Conservation (phyloP, 208 protist genomes). For the Jaenimonas drosophilae region DNA sequence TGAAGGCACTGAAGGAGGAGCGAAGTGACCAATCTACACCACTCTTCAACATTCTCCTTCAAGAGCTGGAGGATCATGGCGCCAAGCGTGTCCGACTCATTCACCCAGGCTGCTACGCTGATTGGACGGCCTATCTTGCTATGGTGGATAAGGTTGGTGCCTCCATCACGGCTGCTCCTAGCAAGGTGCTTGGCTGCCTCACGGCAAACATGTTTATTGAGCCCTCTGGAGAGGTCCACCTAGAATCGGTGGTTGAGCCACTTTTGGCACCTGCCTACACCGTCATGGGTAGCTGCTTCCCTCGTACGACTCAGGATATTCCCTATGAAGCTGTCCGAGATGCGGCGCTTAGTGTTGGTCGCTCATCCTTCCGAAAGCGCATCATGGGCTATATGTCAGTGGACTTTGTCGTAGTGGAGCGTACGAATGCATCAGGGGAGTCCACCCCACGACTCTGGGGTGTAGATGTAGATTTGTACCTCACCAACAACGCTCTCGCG, state of each 20-base stretch:
- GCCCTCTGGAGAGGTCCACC: slow-evolving; percentile 53
- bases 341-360: slow-evolving; percentile 56
- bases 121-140: slow-evolving; percentile 68
- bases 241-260: slow-evolving; percentile 84
- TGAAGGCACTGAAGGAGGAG: slow-evolving; percentile 36
- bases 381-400: slow-evolving; percentile 87
- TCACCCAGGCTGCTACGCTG: slow-evolving; percentile 53
- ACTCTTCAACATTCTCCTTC: slow-evolving; percentile 22
- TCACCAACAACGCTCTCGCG: slow-evolving; percentile 72
- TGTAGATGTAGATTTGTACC: slow-evolving; percentile 83
- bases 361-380: slow-evolving; percentile 62
- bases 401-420: slow-evolving; percentile 68
- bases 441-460: slow-evolving; percentile 48
- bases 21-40: background rate
- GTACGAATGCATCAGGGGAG: background rate
- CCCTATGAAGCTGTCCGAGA: slow-evolving; percentile 53
- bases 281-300: slow-evolving; percentile 63
- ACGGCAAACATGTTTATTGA: slow-evolving; percentile 83
- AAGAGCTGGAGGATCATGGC: slow-evolving; percentile 63
- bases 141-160: slow-evolving; percentile 78
- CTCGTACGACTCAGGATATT: slow-evolving; percentile 20
- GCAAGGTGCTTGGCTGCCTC: slow-evolving; percentile 26
- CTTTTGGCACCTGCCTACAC: slow-evolving; percentile 82
- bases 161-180: slow-evolving; percentile 81
- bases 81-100: slow-evolving; percentile 70